These are phyloP conservation scores for Trichoderma hamatum DNA, from an alignment of 2,329 filamentous ascomycete species.

Conservation along the genomic window DNA sequence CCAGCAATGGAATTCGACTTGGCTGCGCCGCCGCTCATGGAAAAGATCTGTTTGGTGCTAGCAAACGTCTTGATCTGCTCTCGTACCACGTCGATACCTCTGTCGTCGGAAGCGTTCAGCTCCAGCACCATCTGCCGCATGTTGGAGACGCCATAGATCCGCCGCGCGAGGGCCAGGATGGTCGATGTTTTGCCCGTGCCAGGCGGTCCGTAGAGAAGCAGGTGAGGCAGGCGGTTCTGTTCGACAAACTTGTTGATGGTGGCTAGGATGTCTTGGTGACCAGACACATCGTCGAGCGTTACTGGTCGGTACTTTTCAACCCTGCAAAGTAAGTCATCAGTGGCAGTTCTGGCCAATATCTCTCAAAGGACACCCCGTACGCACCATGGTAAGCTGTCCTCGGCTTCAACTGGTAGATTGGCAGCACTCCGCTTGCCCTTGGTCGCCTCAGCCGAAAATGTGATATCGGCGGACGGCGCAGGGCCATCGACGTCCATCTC, in stretches of 20 bases:
- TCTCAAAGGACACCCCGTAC: slow-evolving; percentile 25
- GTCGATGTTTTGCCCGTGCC: slow-evolving; percentile 98
- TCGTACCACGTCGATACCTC: slow-evolving; percentile 95
- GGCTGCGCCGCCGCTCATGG: slow-evolving; percentile 57
- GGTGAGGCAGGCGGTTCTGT: slow-evolving; percentile 88
- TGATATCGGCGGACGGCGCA: slow-evolving; percentile 51
- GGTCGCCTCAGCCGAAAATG: slow-evolving; percentile 74
- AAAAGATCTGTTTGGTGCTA: slow-evolving; percentile 96
- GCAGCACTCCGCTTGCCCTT: slow-evolving; percentile 93
- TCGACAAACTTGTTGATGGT: slow-evolving; percentile 99
- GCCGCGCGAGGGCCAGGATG: slow-evolving; percentile 85
- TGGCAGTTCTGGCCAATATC: neutral
- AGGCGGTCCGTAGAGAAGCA: slow-evolving; percentile 93
- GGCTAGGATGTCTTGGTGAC: slow-evolving; percentile 94
- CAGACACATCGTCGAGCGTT: slow-evolving; percentile 88
- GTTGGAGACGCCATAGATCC: slow-evolving; percentile 89
- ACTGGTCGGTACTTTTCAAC: slow-evolving; percentile 96
- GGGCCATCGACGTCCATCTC: slow-evolving; percentile 64
- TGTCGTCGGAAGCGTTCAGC: slow-evolving; percentile 94
- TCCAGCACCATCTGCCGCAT: slow-evolving; percentile 99
- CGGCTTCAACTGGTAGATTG: slow-evolving; percentile 89
- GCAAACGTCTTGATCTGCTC: slow-evolving; percentile 99
- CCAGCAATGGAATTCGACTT: slow-evolving; percentile 60
- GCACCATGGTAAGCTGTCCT: slow-evolving; percentile 92
- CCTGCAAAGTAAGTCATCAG: slow-evolving; percentile 50